Evolutionary conservation across 768 basidiomycete genomes (phyloP), one percentile per base, ranked within the genome.

Genomic region (Suillus plorans): DNA sequence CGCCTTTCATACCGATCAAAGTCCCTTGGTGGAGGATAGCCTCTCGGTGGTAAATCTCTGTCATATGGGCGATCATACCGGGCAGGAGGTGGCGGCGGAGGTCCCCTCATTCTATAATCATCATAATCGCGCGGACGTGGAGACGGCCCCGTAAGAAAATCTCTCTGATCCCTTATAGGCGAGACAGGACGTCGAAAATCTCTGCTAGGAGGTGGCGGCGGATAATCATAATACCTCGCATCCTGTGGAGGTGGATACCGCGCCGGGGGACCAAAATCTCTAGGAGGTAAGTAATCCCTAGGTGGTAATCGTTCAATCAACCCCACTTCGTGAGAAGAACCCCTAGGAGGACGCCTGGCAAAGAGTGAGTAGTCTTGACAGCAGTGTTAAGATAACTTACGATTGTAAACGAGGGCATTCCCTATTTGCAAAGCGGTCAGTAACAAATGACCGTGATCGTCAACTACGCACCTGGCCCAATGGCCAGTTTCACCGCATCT

Each of bases 401-500:
- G 80, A 72, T 66, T 71, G 74, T 20, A 79, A 78, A 68, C 85
- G 88, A 12, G 89, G 88, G 67, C 92, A 94, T 75, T 93, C 92
- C 72, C 92, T 94, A 67, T 8, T 45, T 42, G 53, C 34, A 7
- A 44, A 62, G 28, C n/a, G 61, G 42, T 61, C 14, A 57, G 61
- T 12, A 37, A 69, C 7, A 70, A 42, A 52, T 14, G 60, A n/a
- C 42, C 3, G 13, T n/a, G 0, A 22, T 49, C 31, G 55, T 55
- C 3, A 20, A 25, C 37, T 62, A 76, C 85, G 56, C 68, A 91
- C 92, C 92, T 89, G 31, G 93, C 94, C 92, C 94, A 95, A 75
- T 95, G 93, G 36, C 94, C 93, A 77, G 84, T 81, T 70, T 91
- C 86, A 28, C 91, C 93, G 62, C 94, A 95, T 69, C 86, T 92